Conservation (phyloP, 257 asterid genomes). For the Solanum paucissectum region DNA sequence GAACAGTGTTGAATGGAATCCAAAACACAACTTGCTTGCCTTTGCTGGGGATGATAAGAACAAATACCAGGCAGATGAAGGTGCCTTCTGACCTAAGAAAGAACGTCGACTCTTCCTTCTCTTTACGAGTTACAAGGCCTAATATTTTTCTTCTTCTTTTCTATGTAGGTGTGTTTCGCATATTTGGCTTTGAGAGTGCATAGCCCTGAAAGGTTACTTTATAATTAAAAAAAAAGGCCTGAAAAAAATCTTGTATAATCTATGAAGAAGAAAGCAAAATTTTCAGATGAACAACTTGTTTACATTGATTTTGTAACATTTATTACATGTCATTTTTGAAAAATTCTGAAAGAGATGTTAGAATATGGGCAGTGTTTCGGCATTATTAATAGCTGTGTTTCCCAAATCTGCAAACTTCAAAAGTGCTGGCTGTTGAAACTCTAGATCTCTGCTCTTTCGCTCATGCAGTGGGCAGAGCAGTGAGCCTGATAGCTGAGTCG, state of each 20-base stretch:
- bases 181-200: constrained; percentile 79
- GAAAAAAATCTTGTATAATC: background rate
- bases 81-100: constrained; percentile 10
- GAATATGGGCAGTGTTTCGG: background rate
- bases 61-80: constrained; percentile 89
- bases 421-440: background rate
- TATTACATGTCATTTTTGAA: background rate
- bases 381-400: background rate
- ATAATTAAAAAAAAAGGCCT: background rate
- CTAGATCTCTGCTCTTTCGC: background rate
- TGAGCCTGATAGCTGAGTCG: background rate
- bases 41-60: constrained; percentile 98
- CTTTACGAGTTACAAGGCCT: background rate
- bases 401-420: background rate
- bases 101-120: background rate
- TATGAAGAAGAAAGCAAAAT: background rate
- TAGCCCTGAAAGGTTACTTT: constrained; percentile 1
- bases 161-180: constrained; percentile 66
- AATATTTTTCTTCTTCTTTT: background rate
- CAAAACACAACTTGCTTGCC: constrained; percentile 79
- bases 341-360: background rate
- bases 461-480: background rate
- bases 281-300: background rate
- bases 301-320: background rate
- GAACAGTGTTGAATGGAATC: constrained; percentile 99